Conservation (phyloP, 371 early-diverging fungal genomes). For the Actinomortierella ambigua region DNA sequence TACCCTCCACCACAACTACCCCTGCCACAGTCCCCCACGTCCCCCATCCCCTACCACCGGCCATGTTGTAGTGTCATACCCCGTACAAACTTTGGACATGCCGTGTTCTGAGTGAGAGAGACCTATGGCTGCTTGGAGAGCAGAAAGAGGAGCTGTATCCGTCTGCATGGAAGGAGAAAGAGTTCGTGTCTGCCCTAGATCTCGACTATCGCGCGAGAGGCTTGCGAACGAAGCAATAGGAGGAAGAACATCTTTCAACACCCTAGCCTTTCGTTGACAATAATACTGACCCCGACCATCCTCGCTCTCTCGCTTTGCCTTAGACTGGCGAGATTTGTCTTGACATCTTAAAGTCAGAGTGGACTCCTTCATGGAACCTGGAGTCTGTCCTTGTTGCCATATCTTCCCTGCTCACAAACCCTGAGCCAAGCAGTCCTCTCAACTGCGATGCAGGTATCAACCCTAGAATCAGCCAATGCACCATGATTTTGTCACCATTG, state of each 20-base stretch:
- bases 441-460: conserved; percentile 92
- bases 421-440: conserved; percentile 87
- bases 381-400: conserved; percentile 75
- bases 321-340: conserved; percentile 86
- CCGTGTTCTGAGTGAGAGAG: too few relatives aligned
- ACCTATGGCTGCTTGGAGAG: too few relatives aligned
- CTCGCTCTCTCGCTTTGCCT: not conserved
- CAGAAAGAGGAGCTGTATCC: too few relatives aligned
- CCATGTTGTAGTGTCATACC: too few relatives aligned
- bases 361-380: conserved; percentile 87
- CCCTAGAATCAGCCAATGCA: not conserved
- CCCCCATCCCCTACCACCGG: too few relatives aligned
- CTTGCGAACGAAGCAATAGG: too few relatives aligned
- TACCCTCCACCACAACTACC: too few relatives aligned
- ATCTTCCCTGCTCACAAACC: conserved; percentile 70
- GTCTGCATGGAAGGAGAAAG: too few relatives aligned
- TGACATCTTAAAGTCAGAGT: conserved; percentile 81
- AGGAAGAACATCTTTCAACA: conserved; percentile 2
- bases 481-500: not conserved
- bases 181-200: too few relatives aligned
- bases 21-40: too few relatives aligned
- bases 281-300: not conserved
- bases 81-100: too few relatives aligned
- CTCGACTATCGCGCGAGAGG: too few relatives aligned
- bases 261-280: not conserved